A percentile compares a stretch with the other conserved stretches of the same genome.
Evolutionary conservation across 2,329 filamentous ascomycete species (phyloP).

Genomic region (Aspergillus sp.): DNA sequence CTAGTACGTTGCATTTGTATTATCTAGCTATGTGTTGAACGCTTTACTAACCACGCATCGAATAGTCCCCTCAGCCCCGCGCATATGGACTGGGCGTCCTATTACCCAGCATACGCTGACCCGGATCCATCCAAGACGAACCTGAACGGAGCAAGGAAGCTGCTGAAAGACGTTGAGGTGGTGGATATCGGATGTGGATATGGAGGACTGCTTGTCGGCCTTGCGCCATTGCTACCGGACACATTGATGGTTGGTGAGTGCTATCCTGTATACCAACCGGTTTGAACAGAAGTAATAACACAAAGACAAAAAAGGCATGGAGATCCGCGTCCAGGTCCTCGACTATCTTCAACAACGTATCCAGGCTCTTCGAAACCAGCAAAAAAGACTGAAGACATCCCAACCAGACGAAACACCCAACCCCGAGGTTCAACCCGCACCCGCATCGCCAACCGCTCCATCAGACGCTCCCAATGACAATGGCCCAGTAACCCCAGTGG

Average conservation of each 20-base stretch:
- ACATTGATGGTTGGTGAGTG: conserved; percentile 72
- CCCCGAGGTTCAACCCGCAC: background rate
- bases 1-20: conserved; percentile 60
- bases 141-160: conserved; percentile 29
- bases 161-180: conserved; percentile 74
- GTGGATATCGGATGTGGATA: conserved; percentile 98
- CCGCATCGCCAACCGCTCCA: background rate
- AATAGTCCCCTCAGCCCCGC: conserved; percentile 69
- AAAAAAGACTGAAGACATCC: conserved; percentile 20
- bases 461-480: conserved; percentile 2
- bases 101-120: conserved; percentile 70
- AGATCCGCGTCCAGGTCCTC: conserved; percentile 86
- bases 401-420: conserved; percentile 1
- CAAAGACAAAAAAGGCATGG: conserved; percentile 60
- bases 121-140: conserved; percentile 29
- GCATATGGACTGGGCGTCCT: conserved; percentile 84
- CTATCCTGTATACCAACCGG: background rate
- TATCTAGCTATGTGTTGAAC: background rate
- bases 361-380: conserved; percentile 63
- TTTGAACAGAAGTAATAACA: background rate
- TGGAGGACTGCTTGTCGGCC: conserved; percentile 80
- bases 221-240: conserved; percentile 75
- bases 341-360: conserved; percentile 88
- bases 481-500: conserved; percentile 14
- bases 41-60: background rate